These are phyloP conservation scores for Eucalyptus regnans DNA, from an alignment of 345 rosid species.

Conservation along the genomic window DNA sequence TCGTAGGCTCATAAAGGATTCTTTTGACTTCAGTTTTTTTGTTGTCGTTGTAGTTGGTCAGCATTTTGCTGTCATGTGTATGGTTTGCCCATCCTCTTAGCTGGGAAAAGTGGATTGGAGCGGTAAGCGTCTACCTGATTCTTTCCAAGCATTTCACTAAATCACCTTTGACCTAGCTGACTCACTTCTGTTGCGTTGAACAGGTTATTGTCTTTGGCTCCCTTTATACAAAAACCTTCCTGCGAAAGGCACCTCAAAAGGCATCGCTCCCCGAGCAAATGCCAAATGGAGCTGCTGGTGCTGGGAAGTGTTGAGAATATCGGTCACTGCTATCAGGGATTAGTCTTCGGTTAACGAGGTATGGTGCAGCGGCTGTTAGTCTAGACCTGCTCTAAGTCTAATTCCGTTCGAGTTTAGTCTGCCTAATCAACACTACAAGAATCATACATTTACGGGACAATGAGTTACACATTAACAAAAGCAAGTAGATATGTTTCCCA, in stretches of 20 bases:
- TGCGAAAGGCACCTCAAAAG: conserved; percentile 20
- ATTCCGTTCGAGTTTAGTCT: not conserved
- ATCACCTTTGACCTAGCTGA: not conserved
- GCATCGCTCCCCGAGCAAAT: conserved; percentile 21
- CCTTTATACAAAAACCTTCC: conserved; percentile 47
- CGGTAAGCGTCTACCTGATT: conserved; percentile 31
- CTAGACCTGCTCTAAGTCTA: not conserved
- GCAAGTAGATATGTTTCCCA: not conserved
- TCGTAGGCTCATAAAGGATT: not conserved
- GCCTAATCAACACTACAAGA: not conserved
- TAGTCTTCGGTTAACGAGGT: not conserved
- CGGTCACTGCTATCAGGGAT: not conserved
- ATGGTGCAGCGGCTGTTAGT: not conserved
- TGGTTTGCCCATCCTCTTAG: conserved; percentile 91
- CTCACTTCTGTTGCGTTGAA: not conserved
- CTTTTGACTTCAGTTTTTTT: not conserved
- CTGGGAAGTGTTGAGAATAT: not conserved
- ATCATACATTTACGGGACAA: not conserved
- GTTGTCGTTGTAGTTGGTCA: conserved; percentile 45
- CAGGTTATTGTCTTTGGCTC: conserved; percentile 76
- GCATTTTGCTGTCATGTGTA: conserved; percentile 85
- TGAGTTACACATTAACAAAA: not conserved
- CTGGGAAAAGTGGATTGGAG: conserved; percentile 85
- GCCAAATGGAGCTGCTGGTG: conserved; percentile 26
- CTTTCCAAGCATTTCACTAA: not conserved